A percentile compares a stretch with the other conserved stretches of the same genome.
These are phyloP conservation scores for Acanthamoeba sp. DNA, from an alignment of 208 protist genomes.

Conservation along the genomic window DNA sequence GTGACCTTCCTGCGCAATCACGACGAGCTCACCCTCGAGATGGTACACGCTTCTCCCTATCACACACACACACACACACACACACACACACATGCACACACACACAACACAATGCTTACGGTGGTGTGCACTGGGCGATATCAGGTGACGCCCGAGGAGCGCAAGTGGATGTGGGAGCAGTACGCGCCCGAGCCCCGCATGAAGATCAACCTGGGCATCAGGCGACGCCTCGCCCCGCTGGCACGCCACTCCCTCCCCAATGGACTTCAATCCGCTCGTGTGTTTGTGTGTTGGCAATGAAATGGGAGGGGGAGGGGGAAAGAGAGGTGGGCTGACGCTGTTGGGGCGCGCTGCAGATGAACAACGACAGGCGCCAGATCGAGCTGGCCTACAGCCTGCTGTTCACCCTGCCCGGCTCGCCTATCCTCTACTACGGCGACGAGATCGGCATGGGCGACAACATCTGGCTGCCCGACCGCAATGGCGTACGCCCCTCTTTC, in stretches of 20 bases:
- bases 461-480: slow-evolving; percentile 85
- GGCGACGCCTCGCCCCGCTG: slow-evolving; percentile 85
- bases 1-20: slow-evolving; percentile 87
- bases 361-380: slow-evolving; percentile 83
- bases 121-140: neutral
- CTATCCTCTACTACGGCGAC: slow-evolving; percentile 89
- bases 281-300: no score
- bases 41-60: slow-evolving; percentile 67
- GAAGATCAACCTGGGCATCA: slow-evolving; percentile 87
- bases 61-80: neutral
- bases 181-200: slow-evolving; percentile 85
- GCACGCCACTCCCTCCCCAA: neutral
- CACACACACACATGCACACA: neutral
- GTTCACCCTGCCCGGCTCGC: slow-evolving; percentile 86
- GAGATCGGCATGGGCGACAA: slow-evolving; percentile 90
- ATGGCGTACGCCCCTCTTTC: slow-evolving; percentile 74
- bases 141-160: slow-evolving; percentile 84
- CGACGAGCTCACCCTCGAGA: slow-evolving; percentile 88
- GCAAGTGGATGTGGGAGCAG: slow-evolving; percentile 87
- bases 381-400: slow-evolving; percentile 84
- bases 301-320: no score
- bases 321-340: no score
- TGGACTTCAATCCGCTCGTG: no score
- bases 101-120: no score
- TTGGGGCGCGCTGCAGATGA: slow-evolving; percentile 72